Base-by-base conservation (phyloP, 2,329 filamentous ascomycete species). In the Colletotrichum eremochloae region DNA sequence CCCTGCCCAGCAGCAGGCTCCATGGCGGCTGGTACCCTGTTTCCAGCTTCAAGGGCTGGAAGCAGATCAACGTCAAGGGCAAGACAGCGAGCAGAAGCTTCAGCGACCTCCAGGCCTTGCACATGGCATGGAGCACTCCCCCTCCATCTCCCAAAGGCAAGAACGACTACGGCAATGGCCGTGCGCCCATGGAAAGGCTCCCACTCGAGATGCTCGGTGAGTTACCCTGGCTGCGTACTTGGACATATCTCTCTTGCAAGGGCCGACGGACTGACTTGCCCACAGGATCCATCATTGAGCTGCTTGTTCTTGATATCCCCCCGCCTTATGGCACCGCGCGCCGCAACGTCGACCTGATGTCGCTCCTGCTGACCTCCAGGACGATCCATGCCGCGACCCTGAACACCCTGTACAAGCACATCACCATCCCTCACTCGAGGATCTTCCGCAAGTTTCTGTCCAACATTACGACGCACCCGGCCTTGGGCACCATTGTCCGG, bases 371-470 rank as follows among this genome's bases (percentile, higher is more conserved):
- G 74, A 90, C 92, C n/a, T 96, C 93, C n/a, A 90, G 89, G 78
- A 89, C 89, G 40, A 84, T 96, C 72, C 92, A 96, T 78, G 88
- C 88, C 36, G 91, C 91, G 29, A 95, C 93, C 4, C 84, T 95
- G 44, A 88, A 89, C 75, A 93, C 93, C 8, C 87, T 96, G 61
- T 96, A 96, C 83, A 88, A 90, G 75, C 90, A 93, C 80, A 93
- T 96, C 80, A 94, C 93, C 55, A 92, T 96, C 76, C 93, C 94
- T 7, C 93, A 95, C 84, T 96, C 94, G 36, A 86, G 91, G 72
- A 94, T 95, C 79, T 96, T 95, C 83, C 91, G 91, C 79, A 96
- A 96, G 82, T 94, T 95, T 76, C 87, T 95, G 61, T 85, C 86
- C 70, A 93, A 94, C 77, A 86, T 96, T 75, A 84, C 85, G 57